A percentile compares a stretch with the other conserved stretches of the same genome.
These are phyloP conservation scores for Sarcomyxa edulis DNA, from an alignment of 768 basidiomycete genomes.

Conservation along the genomic window DNA sequence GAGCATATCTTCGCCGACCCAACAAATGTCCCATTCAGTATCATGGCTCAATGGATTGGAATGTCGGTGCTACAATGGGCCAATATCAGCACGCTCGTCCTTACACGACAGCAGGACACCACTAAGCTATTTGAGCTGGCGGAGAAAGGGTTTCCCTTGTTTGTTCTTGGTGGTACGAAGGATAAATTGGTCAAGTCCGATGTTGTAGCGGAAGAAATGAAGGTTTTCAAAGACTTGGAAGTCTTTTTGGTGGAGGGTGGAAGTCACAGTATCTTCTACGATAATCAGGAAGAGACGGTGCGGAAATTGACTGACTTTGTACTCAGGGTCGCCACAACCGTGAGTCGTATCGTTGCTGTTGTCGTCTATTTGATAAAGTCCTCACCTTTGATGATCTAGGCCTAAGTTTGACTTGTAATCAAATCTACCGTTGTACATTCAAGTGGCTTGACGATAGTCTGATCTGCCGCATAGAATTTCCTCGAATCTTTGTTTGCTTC, in stretches of 20 bases:
- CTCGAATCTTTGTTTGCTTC: too few species aligned
- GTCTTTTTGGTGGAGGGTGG: conserved; percentile 21
- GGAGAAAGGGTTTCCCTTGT: conserved; percentile 19
- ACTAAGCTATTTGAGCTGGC: conserved; percentile 20
- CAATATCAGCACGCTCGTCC: conserved; percentile 13
- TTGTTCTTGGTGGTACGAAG: conserved; percentile 17
- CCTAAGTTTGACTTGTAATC: too few species aligned
- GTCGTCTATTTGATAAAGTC: too few species aligned
- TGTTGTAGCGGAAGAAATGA: conserved; percentile 19
- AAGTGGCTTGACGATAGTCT: too few species aligned
- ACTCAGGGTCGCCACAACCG: too few species aligned
- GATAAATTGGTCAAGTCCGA: conserved; percentile 22
- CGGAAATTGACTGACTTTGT: too few species aligned
- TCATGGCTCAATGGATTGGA: conserved; percentile 20
- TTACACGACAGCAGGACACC: conserved; percentile 20
- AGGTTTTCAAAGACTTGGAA: conserved; percentile 27
- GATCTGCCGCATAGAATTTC: too few species aligned
- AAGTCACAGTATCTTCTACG: conserved; percentile 27
- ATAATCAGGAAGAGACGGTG: conserved; percentile 22
- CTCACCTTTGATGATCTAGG: too few species aligned
- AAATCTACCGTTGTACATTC: too few species aligned
- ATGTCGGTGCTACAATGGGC: conserved; percentile 15
- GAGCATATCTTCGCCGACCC: conserved; percentile 21
- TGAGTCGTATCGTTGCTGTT: too few species aligned
- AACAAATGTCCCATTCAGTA: conserved; percentile 16